Base-by-base conservation (phyloP, 352 stramenopile species). In the Globisporangium camurandrum region DNA sequence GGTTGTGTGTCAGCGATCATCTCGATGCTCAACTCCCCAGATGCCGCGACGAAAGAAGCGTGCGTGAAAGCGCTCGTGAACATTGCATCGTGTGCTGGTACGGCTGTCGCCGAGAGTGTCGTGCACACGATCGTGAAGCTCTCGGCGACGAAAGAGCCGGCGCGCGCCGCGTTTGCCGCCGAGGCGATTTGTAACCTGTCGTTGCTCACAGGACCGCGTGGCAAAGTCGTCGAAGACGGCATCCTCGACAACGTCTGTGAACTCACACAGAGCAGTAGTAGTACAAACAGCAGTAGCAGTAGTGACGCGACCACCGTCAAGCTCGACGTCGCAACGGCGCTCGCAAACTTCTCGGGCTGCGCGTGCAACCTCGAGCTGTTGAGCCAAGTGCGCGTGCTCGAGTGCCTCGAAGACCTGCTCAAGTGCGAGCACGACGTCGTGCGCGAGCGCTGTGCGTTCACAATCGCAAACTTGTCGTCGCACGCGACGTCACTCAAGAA, bases 21-120 rank as follows among this genome's bases (percentile, higher is more conserved):
- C 16, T 89, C 77, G 14, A 90, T 92, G 81, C 66, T 92, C 24
- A 92, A 92, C 56, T 72, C 80, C 10, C 63, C 81, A 0, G 81
- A 92, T 39, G 58, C 69, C n/a, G 75, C 86, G 34, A 90, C 81
- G 1, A 92, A 90, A 49, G 81, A 92, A 49, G 74, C 81, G 1
- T 88, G 81, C 37, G 67, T 92, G n/a, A 92, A 90, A 51, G 67
- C 81, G 8, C 65, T 90, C n/a, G 82, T 92, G 55, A 92, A 92
- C 59, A 88, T 92, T 30, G 75, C 78, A 1, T 90, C 75, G 3
- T 66, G 77, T 24, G 86, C 76, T 2, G 75, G 74, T 22, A 51
- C 71, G 0, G 48, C 69, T 0, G 75, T 92, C 0, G 69, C 78
- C 1, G 81, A 93, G 44, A 88, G 70, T 17, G 81, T 90, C 47